Evolutionary conservation across 2,329 filamentous ascomycete genomes (phyloP).

Genomic region (Pseudogymnoascus sp.): DNA sequence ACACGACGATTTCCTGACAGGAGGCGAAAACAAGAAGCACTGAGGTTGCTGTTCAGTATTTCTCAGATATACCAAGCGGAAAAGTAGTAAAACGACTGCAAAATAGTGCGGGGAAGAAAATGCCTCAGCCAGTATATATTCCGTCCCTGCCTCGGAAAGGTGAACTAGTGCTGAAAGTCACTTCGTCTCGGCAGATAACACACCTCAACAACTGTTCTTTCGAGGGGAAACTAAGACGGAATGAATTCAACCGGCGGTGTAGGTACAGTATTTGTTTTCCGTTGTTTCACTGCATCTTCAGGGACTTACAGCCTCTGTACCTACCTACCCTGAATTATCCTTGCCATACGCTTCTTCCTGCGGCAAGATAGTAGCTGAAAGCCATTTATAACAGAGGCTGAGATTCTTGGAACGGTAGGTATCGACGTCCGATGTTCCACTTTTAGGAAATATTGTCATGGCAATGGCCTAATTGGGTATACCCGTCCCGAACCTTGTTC

Average conservation of each 20-base stretch:
- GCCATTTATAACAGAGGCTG: not conserved
- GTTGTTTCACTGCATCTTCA: constrained; percentile 1
- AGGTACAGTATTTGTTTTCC: not conserved
- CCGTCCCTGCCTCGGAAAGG: not conserved
- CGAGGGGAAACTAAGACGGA: not conserved
- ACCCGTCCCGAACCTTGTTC: not conserved
- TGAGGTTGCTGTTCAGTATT: not conserved
- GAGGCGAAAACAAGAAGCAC: not conserved
- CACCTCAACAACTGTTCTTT: not conserved
- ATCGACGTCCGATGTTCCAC: not conserved
- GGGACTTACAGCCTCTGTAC: not conserved
- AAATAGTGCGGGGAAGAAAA: not conserved
- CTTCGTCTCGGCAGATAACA: not conserved
- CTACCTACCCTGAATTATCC: not conserved
- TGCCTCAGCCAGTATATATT: not conserved
- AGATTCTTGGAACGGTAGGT: not conserved
- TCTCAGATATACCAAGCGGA: not conserved
- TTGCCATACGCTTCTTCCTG: not conserved
- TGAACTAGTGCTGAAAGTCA: not conserved
- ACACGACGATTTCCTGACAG: not conserved
- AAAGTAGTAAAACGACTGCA: not conserved
- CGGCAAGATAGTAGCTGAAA: not conserved
- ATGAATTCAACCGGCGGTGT: not conserved
- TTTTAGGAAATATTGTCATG: not conserved
- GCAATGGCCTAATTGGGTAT: not conserved